Evolutionary conservation across 768 basidiomycete genomes (phyloP).

Genomic region (Mycena crocata): DNA sequence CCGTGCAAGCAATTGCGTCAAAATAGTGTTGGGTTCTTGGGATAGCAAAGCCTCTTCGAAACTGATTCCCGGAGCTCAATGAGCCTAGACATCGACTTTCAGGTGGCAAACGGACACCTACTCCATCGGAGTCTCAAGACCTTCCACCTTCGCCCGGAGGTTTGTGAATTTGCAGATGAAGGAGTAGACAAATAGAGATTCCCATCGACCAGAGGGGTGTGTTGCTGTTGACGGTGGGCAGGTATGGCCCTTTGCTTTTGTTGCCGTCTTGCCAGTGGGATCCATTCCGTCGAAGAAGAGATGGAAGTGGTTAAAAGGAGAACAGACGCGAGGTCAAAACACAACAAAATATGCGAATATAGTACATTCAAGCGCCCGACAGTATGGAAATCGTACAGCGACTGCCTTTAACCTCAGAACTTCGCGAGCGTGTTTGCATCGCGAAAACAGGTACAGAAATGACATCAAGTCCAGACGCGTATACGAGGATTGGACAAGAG

Average conservation of each 20-base stretch:
- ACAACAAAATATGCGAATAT: neutral
- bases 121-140: conserved; percentile 86
- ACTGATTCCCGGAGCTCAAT: conserved; percentile 58
- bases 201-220: conserved; percentile 88
- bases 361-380: neutral
- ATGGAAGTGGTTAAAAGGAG: conserved; percentile 44
- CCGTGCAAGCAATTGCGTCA: conserved; percentile 77
- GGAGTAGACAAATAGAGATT: conserved; percentile 85
- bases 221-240: conserved; percentile 72
- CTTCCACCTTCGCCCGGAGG: conserved; percentile 80
- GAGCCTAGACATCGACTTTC: conserved; percentile 34
- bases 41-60: conserved; percentile 84
- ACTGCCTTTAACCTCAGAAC: neutral
- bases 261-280: too few species aligned
- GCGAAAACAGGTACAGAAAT: conserved; percentile 17
- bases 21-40: conserved; percentile 76
- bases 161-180: conserved; percentile 88
- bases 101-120: conserved; percentile 57
- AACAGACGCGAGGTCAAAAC: neutral
- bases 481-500: conserved; percentile 6
- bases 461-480: conserved; percentile 12
- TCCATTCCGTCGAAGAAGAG: conserved; percentile 48
- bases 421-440: conserved; percentile 9
- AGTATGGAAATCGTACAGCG: neutral
- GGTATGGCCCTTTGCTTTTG: conserved; percentile 55